Evolutionary conservation across 768 basidiomycete genomes (phyloP).

Genomic region (Mycena galopus): DNA sequence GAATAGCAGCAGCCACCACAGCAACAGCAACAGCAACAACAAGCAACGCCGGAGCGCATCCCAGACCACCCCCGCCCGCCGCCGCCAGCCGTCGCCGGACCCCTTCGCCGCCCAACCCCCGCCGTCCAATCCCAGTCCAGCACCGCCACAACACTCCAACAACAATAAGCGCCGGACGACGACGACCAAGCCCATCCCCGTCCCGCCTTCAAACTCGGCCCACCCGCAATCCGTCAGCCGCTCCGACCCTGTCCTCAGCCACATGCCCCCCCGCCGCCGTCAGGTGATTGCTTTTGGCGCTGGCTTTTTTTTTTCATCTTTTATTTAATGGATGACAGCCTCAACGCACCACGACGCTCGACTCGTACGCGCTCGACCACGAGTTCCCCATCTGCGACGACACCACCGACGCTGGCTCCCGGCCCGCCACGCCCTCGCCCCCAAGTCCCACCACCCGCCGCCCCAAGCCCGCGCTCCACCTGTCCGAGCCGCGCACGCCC

Average conservation of each 20-base stretch:
- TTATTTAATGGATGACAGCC: conserved; percentile 39
- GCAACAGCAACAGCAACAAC: neutral
- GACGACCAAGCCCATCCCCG: conserved; percentile 25
- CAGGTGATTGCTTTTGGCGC: neutral
- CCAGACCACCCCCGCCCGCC: conserved; percentile 47
- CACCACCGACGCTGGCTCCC: conserved; percentile 60
- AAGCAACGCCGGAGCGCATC: conserved; percentile 29
- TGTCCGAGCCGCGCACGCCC: conserved; percentile 32
- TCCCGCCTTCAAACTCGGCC: conserved; percentile 22
- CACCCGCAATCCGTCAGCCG: conserved; percentile 54
- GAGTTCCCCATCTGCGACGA: conserved; percentile 82
- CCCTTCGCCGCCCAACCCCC: conserved; percentile 52
- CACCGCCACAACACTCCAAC: conserved; percentile 67
- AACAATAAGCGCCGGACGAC: conserved; percentile 37
- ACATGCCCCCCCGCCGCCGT: conserved; percentile 44
- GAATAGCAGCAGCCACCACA: neutral
- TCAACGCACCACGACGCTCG: conserved; percentile 49
- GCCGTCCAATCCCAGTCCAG: too few species aligned
- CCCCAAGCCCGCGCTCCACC: conserved; percentile 43
- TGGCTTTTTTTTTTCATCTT: neutral
- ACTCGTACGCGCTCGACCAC: conserved; percentile 39
- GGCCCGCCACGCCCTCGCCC: neutral
- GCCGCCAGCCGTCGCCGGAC: conserved; percentile 57
- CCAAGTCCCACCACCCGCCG: conserved; percentile 60
- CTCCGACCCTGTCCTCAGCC: conserved; percentile 64